Evolutionary conservation across 331 rosid genomes (phyloP), one percentile per base, ranked within the genome.

Genomic region (Quercus lobata): DNA sequence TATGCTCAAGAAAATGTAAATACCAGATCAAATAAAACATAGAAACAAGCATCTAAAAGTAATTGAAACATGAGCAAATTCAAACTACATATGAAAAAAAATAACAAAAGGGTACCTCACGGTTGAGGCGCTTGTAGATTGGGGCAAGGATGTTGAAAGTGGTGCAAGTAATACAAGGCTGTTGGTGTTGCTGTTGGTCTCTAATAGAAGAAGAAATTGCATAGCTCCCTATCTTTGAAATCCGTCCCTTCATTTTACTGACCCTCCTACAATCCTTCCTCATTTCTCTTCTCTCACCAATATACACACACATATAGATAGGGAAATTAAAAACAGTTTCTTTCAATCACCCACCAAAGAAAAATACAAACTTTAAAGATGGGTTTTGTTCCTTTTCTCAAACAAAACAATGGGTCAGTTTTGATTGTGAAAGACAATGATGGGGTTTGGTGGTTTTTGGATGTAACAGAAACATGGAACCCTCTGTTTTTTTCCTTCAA

Each of bases 81-180:
- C 22, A 72, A 22, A 27, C 44, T 25, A 29, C 76, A 1, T 24
- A 46, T 41, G 2, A 35, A 35, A 17, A 12, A 6, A 21, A 57
- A 53, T 7, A 24, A 52, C 10, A 10, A 80, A 4, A 54, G 77
- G 62, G 74, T 46, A 94, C 98, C 92, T 95, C 89, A 10, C 75
- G 84, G 70, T 83, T 74, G 75, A 95, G 78, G 30, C 99, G 98
- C 83, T 95, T 95, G 86, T 95, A 95, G 21, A 95, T 95, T 56
- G 99, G 99, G 52, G 99, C 99, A 46, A 95, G 98, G 63, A 95
- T 93, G 83, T 95, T 95, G 77, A 95, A 95, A 32, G 99, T 95
- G 12, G 99, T 95, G 81, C 99, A 95, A 27, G 98, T 90, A 74
- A 95, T 88, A 83, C 86, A 83, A 61, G 97, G 98, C 58, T 86